Base-by-base conservation (phyloP, 1,284 basidiomycete species). In the Omphalotus olearius region DNA sequence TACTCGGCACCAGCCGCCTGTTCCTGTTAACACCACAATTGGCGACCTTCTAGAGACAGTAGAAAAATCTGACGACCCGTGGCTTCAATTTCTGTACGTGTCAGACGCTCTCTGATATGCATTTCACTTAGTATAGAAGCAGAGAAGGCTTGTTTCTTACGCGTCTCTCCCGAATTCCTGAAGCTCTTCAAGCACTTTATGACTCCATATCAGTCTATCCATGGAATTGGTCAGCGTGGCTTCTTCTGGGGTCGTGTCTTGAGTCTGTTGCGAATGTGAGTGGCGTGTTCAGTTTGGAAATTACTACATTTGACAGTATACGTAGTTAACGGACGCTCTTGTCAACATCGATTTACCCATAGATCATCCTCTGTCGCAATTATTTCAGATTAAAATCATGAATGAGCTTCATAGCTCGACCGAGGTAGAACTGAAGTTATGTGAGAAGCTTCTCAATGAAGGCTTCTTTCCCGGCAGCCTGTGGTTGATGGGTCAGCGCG, bases 181-280 rank as follows among this genome's bases (percentile, higher is more conserved):
- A 55, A 36, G 50, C 50, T 20, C 42, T 55, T 4, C n/a, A 48
- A 18, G 28, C 44, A 6, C 37, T 51, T 2, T 37, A 48, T 11
- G 33, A 36, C 26, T 50, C 50, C 2, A 18, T 55, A 14, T 45
- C 50, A 18, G 25, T 17, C 3, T 52, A 44, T 43, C 50, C 50
- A 18, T 55, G 54, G 54, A 55, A 55, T 38, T 55, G 54, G 54
- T 48, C 54, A 16, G 46, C 54, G 33, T 55, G 54, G 54, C 9
- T 39, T 4, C 51, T 55, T 2, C 44, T 55, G 9, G 50, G 42
- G 18, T 38, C 40, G 11, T 55, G 54, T 25, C 17, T 55, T 10
- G 50, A 52, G 26, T 40, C 46, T 2, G 36, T 26, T 7, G 35
- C 39, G 42, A 50, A 48, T 20, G 54, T 55, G 10, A 9, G 47